These are phyloP conservation scores for Trametes pubescens DNA, from an alignment of 1,284 basidiomycete species.

Conservation along the genomic window DNA sequence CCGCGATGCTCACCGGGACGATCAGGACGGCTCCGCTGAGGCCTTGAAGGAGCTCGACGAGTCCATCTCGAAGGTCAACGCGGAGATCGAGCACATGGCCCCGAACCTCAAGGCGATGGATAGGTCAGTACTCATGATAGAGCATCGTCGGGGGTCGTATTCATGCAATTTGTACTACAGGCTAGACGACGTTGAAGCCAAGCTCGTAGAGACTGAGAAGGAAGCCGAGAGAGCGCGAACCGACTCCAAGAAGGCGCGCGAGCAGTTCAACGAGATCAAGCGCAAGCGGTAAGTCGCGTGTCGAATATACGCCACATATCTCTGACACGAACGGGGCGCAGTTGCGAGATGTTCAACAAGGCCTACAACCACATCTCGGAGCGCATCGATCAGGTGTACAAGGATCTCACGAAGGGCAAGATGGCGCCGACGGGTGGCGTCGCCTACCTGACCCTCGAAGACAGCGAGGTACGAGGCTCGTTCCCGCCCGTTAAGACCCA, in stretches of 20 bases:
- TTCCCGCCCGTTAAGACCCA: not conserved
- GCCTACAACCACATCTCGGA: conserved; percentile 97
- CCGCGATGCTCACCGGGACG: not conserved
- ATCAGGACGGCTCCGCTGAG: conserved; percentile 73
- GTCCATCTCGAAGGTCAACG: conserved; percentile 75
- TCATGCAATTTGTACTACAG: conserved; percentile 46
- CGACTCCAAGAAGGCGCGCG: conserved; percentile 88
- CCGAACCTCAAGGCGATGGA: conserved; percentile 98
- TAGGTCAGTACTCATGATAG: conserved; percentile 52
- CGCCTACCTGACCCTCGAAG: conserved; percentile 95
- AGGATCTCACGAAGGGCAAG: conserved; percentile 96
- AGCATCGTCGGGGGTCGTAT: not conserved
- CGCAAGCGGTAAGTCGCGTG: conserved; percentile 67
- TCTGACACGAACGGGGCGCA: conserved; percentile 33
- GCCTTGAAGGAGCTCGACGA: conserved; percentile 80
- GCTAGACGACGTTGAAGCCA: conserved; percentile 91
- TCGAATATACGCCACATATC: not conserved
- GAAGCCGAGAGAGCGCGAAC: conserved; percentile 83
- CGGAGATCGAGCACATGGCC: conserved; percentile 93
- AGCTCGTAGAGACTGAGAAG: conserved; percentile 75
- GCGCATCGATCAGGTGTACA: conserved; percentile 95
- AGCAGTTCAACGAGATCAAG: conserved; percentile 91
- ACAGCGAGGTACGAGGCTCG: conserved; percentile 79
- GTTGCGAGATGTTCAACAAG: conserved; percentile 92
- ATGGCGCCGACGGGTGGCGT: conserved; percentile 94